Percentiles rank a stretch among this genome's conserved stretches.
Evolutionary conservation across 441 rosid genomes (phyloP).

Genomic region (Gossypium davidsonii): DNA sequence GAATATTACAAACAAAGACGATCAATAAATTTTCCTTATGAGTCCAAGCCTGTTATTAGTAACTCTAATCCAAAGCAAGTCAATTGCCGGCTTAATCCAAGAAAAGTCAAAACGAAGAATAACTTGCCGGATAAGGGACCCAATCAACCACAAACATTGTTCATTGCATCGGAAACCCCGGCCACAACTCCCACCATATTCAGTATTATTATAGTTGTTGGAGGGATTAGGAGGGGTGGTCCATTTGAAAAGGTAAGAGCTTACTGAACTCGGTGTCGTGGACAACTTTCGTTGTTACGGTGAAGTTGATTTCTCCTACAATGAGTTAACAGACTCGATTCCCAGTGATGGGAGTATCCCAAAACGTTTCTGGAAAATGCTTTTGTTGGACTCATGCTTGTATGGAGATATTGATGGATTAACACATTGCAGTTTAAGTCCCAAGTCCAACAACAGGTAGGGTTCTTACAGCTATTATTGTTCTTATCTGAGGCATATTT

Average conservation of each 20-base stretch:
- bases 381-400: conserved; percentile 44
- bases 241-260: conserved; percentile 81
- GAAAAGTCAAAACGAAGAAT: conserved; percentile 36
- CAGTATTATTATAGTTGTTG: conserved; percentile 70
- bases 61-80: too few species aligned
- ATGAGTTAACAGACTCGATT: conserved; percentile 39
- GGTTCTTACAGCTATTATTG: conserved; percentile 32
- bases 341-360: conserved; percentile 36
- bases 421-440: conserved; percentile 24
- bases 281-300: conserved; percentile 77
- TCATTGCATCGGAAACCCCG: conserved; percentile 78
- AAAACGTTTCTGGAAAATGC: conserved; percentile 30
- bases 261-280: conserved; percentile 70
- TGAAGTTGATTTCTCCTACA: conserved; percentile 68
- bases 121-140: conserved; percentile 85
- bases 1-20: too few species aligned
- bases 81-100: too few species aligned
- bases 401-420: conserved; percentile 48
- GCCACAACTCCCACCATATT: conserved; percentile 89
- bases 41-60: too few species aligned
- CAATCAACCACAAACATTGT: conserved; percentile 81
- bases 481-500: conserved; percentile 33
- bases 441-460: conserved; percentile 24
- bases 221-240: conserved; percentile 83
- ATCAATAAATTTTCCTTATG: too few species aligned